Percentiles rank a stretch among this genome's conserved stretches.
These are phyloP conservation scores for Gymnopus androsaceus DNA, from an alignment of 1,284 basidiomycete genomes.

Conservation along the genomic window DNA sequence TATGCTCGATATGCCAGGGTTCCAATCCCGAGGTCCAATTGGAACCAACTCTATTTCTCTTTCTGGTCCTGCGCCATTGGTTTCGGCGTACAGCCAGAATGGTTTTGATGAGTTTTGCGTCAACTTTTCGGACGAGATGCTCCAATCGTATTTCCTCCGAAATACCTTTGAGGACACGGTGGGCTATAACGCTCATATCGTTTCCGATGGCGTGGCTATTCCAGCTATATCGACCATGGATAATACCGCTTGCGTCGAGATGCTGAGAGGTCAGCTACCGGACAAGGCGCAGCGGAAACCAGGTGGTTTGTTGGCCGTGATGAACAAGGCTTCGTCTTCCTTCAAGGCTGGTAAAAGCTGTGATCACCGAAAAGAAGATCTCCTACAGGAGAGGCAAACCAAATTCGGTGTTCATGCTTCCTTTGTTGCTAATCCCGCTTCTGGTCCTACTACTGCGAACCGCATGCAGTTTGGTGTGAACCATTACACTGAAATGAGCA, in stretches of 20 bases:
- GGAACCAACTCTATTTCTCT: slow-evolving; percentile 64
- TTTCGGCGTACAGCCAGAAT: slow-evolving; percentile 78
- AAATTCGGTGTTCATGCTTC: slow-evolving; percentile 78
- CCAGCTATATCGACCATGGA: slow-evolving; percentile 75
- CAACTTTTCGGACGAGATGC: slow-evolving; percentile 84
- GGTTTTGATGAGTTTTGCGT: slow-evolving; percentile 85
- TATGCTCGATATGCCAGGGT: slow-evolving; percentile 82
- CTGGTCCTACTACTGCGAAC: slow-evolving; percentile 43
- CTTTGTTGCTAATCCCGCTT: slow-evolving; percentile 62
- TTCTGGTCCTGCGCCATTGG: slow-evolving; percentile 61
- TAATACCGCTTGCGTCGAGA: slow-evolving; percentile 81
- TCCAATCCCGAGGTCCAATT: slow-evolving; percentile 70
- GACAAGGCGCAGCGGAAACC: slow-evolving; percentile 74
- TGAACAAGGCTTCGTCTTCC: slow-evolving; percentile 72
- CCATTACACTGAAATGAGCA: slow-evolving; percentile 79
- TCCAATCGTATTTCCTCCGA: slow-evolving; percentile 78
- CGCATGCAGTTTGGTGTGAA: slow-evolving; percentile 78
- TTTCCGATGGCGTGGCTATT: slow-evolving; percentile 71
- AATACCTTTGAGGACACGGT: slow-evolving; percentile 76
- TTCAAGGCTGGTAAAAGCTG: slow-evolving; percentile 74
- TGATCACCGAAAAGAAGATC: slow-evolving; percentile 73
- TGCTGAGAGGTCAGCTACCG: slow-evolving; percentile 78
- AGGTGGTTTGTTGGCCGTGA: slow-evolving; percentile 73
- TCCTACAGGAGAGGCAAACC: slow-evolving; percentile 72
- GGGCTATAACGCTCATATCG: slow-evolving; percentile 63